Evolutionary conservation across 352 stramenopile genomes (phyloP).

Genomic region (Globisporangium spinosum): DNA sequence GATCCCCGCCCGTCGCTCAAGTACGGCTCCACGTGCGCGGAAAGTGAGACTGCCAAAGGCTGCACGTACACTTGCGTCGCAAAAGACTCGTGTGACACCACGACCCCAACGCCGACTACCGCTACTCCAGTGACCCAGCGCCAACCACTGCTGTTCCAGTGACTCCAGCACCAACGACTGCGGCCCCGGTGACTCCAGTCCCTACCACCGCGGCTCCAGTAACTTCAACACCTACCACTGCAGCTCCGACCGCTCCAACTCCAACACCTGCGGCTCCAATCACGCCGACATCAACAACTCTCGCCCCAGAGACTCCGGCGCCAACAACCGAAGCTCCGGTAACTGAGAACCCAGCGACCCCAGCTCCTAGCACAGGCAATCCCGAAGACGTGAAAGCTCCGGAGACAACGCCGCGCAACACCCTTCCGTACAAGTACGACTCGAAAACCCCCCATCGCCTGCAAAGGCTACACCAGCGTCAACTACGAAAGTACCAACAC

Average conservation of each 20-base stretch:
- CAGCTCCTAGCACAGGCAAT: background rate
- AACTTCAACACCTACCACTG: background rate
- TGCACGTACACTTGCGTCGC: conserved; percentile 2
- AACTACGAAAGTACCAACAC: no score
- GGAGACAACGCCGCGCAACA: background rate
- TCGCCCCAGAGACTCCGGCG: background rate
- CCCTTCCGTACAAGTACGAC: conserved; percentile 7
- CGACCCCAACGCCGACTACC: conserved; percentile 1
- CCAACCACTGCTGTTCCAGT: background rate
- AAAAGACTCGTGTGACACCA: background rate
- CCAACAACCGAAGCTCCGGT: background rate
- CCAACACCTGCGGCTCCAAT: background rate
- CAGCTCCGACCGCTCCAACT: background rate
- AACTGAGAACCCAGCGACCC: background rate
- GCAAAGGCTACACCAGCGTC: background rate
- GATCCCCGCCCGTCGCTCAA: background rate
- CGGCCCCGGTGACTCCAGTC: background rate
- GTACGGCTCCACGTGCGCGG: conserved; percentile 2
- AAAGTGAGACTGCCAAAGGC: background rate
- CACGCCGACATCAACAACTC: background rate
- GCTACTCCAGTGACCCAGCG: background rate
- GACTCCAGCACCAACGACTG: background rate
- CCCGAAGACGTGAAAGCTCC: background rate
- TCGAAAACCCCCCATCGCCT: background rate
- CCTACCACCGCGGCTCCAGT: background rate